Base-by-base conservation (phyloP, 208 protist genomes). In the Acanthamoeba lenticulata region DNA sequence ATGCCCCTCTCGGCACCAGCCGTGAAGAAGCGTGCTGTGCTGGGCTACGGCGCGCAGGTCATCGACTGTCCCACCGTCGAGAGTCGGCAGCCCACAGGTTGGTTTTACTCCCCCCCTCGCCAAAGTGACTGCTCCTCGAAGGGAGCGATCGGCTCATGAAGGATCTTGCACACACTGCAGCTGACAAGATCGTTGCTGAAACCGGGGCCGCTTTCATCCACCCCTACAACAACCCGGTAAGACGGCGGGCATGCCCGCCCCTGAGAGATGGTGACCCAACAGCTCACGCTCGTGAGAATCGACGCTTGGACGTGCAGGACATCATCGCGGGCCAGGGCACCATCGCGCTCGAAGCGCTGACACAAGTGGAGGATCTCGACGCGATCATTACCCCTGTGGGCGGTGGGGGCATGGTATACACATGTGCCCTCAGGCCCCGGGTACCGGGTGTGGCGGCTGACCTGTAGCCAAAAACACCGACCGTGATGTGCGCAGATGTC, bases 1-100 rank as follows among this genome's bases (percentile, higher is more conserved):
- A 97, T 98, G 95, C 97, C 97, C 38, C 29, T 42, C 21, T 96
- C 86, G 65, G 94, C 97, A 27, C 97, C 97, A 24, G 72, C 77
- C 15, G 96, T 96, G 27, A 98, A 98, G 52, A 45, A 94, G 29
- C 79, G 88, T 29, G 83, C 94, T 3, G 95, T 96, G 34, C 83
- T 52, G 29, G 92, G 93, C 90, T 98, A 98, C 90, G 96, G 96
- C 79, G 97, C 92, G 1, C 55, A 95, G 15, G 89, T 96, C 21
- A 96, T 94, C 95, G 42, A 83, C n/a, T 49, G 94, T 96, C 3
- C 47, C 52, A 69, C 47, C 15, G 49, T 93, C 34, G 47, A 85
- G 38, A 91, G 45, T 21, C 88, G 88, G 6, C 69, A 92, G 29
- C 47, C 79, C 24, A 88, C 65, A 19, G 88, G 52, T 69, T 11